Evolutionary conservation across 371 early-diverging fungal species (phyloP), one percentile per base, ranked within the genome.

Genomic region (Vairimorpha necatrix): DNA sequence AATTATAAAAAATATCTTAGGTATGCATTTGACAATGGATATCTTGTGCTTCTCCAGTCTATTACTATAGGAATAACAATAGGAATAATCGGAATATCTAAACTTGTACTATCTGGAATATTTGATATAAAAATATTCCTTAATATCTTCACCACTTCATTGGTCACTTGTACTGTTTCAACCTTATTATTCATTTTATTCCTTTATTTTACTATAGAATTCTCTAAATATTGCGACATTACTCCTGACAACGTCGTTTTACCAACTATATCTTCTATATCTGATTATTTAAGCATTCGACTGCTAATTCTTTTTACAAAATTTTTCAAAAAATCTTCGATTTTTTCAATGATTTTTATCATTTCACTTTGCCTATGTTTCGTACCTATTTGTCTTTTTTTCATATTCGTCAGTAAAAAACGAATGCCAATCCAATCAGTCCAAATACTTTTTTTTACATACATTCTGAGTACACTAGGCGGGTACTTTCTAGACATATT

Each of bases 171-270:
- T 48, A 53, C 78, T 22, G 38, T 80, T 13, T 76, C 76, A 7
- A 66, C 84, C 1, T 26, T 81, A n/a, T 39, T 77, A 34, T 81
- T 83, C 32, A 70, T 83, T 34, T n/a, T 82, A 2, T 71, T 69
- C 14, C 65, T 83, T 4, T 33, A 82, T 28, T 2, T 72, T 26
- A 67, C 82, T 14, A 76, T 85, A 22, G 67, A 73, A 42, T 0
- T 79, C 6, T 50, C 76, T 2, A 33, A 68, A 47, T 2, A 26
- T 16, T 28, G 80, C 39, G 34, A 68, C 0, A 76, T 82, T 34
- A 75, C 82, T 62, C 77, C 83, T 32, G 84, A 85, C 39, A 83
- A 85, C 53, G 66, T 85, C 53, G 34, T 85, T 28, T 68, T 85
- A 6, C 85, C 85, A 28, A 34, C 70, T 14, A 75, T 85, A 65